A percentile compares a stretch with the other conserved stretches of the same genome.
Conservation (phyloP, 2,329 filamentous ascomycete species). For the Thielaviopsis punctulata region DNA sequence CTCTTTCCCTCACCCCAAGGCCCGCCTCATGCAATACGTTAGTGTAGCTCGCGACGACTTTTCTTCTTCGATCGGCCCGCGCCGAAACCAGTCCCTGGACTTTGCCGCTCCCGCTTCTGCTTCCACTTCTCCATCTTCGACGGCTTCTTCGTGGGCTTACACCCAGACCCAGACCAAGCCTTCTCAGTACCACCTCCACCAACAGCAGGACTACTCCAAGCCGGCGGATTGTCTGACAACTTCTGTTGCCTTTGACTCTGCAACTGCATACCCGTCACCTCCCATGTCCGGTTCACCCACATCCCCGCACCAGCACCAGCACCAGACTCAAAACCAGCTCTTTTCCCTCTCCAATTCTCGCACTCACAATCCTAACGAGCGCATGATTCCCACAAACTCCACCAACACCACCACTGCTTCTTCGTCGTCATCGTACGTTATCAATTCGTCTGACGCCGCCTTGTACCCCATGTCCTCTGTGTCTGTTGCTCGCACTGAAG, state of each 20-base stretch:
- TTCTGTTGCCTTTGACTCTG: constrained; percentile 32
- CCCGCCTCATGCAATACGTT: constrained; percentile 34
- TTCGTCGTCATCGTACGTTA: background rate
- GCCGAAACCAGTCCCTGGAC: constrained; percentile 24
- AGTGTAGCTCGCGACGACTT: constrained; percentile 27
- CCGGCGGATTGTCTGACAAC: background rate
- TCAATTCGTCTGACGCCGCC: constrained; percentile 1
- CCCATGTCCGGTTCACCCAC: constrained; percentile 56
- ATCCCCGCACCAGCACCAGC: background rate
- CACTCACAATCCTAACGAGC: constrained; percentile 39
- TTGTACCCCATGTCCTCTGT: constrained; percentile 1
- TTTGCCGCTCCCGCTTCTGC: background rate
- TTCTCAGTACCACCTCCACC: background rate
- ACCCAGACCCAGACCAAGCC: background rate
- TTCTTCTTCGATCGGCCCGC: constrained; percentile 35
- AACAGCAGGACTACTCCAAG: background rate
- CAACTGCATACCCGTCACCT: constrained; percentile 51
- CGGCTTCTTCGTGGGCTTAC: background rate
- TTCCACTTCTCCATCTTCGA: background rate
- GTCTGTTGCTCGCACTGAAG: constrained; percentile 2
- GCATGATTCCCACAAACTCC: constrained; percentile 25
- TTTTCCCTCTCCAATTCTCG: constrained; percentile 38
- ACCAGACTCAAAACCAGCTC: background rate
- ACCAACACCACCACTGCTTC: background rate
- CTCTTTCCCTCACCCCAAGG: background rate